Conservation (phyloP, 345 rosid species). For the Populus euphratica region DNA sequence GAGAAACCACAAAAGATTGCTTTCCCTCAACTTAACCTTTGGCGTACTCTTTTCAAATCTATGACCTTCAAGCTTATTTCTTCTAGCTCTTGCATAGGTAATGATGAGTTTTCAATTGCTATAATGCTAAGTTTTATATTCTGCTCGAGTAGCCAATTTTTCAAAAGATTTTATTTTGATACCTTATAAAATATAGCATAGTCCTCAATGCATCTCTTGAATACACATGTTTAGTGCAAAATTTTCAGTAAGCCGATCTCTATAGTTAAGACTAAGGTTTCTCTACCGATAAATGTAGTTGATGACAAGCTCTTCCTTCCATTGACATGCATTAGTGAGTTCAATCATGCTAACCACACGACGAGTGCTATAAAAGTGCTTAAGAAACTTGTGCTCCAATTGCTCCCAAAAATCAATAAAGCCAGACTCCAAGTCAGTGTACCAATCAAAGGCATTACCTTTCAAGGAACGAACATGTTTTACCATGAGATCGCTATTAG, state of each 20-base stretch:
- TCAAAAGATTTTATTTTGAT: no score
- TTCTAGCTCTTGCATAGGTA: neutral
- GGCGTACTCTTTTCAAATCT: neutral
- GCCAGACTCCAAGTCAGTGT: neutral
- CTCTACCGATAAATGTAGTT: neutral
- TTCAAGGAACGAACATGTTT: no score
- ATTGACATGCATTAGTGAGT: neutral
- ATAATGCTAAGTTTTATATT: neutral
- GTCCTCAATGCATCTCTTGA: no score
- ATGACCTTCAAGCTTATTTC: neutral
- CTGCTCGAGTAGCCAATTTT: neutral
- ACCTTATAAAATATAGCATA: no score
- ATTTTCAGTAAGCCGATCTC: neutral
- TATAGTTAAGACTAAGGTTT: neutral
- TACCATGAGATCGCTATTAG: no score
- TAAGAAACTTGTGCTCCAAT: neutral
- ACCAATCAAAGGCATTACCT: slow-evolving; percentile 2
- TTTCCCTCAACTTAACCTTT: neutral
- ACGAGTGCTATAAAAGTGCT: neutral
- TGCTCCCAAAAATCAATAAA: neutral
- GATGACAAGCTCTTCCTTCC: neutral
- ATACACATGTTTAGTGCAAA: no score
- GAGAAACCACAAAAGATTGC: no score
- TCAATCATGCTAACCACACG: neutral
- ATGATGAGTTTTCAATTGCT: neutral